phyloP scores from a whole-genome alignment of 2,329 filamentous ascomycete genomes.

The Sporothrix brunneoviolacea region DNA sequence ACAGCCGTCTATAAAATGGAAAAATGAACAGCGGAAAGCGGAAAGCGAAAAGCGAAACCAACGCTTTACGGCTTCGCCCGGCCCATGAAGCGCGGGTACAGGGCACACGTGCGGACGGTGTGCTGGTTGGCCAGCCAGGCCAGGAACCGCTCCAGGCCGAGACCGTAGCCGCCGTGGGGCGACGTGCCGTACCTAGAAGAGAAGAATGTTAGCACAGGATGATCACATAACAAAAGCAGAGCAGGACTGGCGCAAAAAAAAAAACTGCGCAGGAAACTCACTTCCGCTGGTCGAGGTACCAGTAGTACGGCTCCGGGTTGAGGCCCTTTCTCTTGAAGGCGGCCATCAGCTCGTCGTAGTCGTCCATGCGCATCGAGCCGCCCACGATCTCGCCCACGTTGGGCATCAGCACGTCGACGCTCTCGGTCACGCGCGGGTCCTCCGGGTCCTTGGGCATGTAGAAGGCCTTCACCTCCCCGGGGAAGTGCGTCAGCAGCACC shows the following conservation, averaged over 20 bases:
- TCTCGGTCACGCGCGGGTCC: constrained; percentile 83
- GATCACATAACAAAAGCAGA: too few relatives aligned
- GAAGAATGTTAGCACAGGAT: neutral
- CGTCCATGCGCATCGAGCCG: constrained; percentile 92
- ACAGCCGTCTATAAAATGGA: neutral
- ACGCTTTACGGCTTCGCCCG: constrained; percentile 66
- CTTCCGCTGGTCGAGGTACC: constrained; percentile 98
- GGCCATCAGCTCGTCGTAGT: constrained; percentile 80
- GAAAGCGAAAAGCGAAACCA: too few relatives aligned
- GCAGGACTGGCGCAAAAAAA: too few relatives aligned
- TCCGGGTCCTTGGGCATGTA: constrained; percentile 90
- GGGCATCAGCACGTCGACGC: constrained; percentile 78
- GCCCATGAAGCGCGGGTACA: constrained; percentile 77
- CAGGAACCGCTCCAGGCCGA: constrained; percentile 78
- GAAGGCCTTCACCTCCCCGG: constrained; percentile 94
- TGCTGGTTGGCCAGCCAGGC: constrained; percentile 59
- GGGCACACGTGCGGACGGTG: constrained; percentile 58
- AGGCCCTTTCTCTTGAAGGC: constrained; percentile 86
- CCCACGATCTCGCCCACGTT: constrained; percentile 96
- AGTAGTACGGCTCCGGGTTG: constrained; percentile 82
- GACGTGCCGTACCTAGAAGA: constrained; percentile 64
- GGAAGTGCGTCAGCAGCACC: constrained; percentile 81
- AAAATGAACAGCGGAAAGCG: too few relatives aligned
- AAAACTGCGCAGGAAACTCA: too few relatives aligned
- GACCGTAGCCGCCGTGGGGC: constrained; percentile 26